Conservation (phyloP, 1,139 yeast genomes). For the Kodamaea fungicola region DNA sequence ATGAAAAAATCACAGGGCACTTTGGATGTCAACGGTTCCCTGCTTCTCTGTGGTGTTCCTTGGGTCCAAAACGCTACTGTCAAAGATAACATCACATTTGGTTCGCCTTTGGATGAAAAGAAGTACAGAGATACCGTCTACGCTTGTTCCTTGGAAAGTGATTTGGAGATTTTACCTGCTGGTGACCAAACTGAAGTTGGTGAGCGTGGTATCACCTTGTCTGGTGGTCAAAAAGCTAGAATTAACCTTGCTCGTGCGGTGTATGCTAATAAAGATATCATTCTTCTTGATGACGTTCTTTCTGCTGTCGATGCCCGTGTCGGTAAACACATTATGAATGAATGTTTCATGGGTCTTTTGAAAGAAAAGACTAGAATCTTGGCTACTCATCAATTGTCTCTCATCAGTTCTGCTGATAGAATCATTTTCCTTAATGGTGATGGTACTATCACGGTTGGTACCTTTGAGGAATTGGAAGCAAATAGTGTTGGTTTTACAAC, state of each 20-base stretch:
- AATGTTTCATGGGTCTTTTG: slow-evolving; percentile 15
- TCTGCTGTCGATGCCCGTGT: slow-evolving; percentile 20
- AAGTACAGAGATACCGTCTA: slow-evolving; percentile 53
- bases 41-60: slow-evolving; percentile 49
- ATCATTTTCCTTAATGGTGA: slow-evolving; percentile 17
- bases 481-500: slow-evolving; percentile 15
- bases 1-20: slow-evolving; percentile 45
- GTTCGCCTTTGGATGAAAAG: slow-evolving; percentile 49
- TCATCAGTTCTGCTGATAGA: slow-evolving; percentile 16
- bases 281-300: slow-evolving; percentile 18
- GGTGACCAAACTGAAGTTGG: slow-evolving; percentile 20
- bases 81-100: slow-evolving; percentile 65
- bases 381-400: slow-evolving; percentile 20
- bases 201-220: slow-evolving; percentile 18
- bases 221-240: slow-evolving; percentile 22
- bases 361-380: slow-evolving; percentile 15
- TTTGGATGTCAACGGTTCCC: slow-evolving; percentile 36
- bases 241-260: slow-evolving; percentile 20
- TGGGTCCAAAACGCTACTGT: slow-evolving; percentile 45
- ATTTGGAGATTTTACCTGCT: slow-evolving; percentile 15
- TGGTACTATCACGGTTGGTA: slow-evolving; percentile 15
- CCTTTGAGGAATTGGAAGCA: slow-evolving; percentile 9
- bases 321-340: slow-evolving; percentile 17
- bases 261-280: slow-evolving; percentile 12
- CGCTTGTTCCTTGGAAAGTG: slow-evolving; percentile 60